A percentile compares a stretch with the other conserved stretches of the same genome.
Evolutionary conservation across 2,329 filamentous ascomycete genomes (phyloP).

Genomic region (Diaporthe amygdali): DNA sequence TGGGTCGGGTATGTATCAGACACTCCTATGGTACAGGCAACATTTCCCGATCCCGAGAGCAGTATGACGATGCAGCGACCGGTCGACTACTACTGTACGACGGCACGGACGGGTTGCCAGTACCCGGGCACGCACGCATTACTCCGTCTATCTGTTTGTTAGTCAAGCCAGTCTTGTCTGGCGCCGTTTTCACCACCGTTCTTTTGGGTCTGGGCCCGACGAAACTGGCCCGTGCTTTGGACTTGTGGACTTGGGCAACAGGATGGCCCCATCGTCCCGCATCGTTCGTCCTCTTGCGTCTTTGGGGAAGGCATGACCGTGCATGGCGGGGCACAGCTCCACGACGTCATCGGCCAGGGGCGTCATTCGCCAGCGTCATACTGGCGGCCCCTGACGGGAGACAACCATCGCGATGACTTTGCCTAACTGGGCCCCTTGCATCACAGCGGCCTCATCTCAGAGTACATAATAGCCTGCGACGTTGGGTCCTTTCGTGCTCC

Average conservation of each 20-base stretch:
- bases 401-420: not conserved
- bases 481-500: not conserved
- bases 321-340: constrained; percentile 9
- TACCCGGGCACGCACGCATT: not conserved
- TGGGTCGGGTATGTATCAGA: not conserved
- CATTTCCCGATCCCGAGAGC: not conserved
- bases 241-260: not conserved
- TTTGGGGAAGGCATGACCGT: constrained; percentile 11
- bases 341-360: constrained; percentile 9
- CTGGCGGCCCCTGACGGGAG: constrained; percentile 2
- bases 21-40: not conserved
- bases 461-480: not conserved
- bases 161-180: not conserved
- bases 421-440: not conserved
- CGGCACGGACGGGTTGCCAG: not conserved
- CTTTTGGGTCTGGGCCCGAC: not conserved
- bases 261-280: not conserved
- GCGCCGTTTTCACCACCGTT: not conserved
- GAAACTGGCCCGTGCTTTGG: constrained; percentile 1
- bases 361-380: constrained; percentile 1
- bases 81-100: too few relatives aligned
- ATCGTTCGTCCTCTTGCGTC: not conserved
- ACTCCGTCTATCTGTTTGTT: not conserved
- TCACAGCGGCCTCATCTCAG: not conserved
- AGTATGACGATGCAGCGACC: not conserved